A percentile compares a stretch with the other conserved stretches of the same genome.
These are phyloP conservation scores for Halophytophthora polymorphica DNA, from an alignment of 352 stramenopile genomes.

Conservation along the genomic window DNA sequence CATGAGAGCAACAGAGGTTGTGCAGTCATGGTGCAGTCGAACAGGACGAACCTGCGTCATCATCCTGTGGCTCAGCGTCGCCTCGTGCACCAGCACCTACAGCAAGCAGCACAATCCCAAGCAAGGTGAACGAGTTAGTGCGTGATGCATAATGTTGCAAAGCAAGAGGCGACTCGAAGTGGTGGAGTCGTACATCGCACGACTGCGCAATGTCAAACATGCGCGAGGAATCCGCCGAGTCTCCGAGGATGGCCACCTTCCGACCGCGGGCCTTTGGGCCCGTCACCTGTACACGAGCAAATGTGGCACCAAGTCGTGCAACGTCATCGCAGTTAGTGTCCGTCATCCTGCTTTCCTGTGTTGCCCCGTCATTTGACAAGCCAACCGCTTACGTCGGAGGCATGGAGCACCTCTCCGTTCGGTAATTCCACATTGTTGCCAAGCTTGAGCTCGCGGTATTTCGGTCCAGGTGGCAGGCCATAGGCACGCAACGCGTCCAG, in stretches of 20 bases:
- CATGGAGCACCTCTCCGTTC: conserved; percentile 67
- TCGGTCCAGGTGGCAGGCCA: conserved; percentile 83
- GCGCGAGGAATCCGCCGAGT: conserved; percentile 66
- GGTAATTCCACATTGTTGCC: conserved; percentile 83
- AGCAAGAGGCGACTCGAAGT: too few relatives aligned
- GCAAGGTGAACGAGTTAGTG: not conserved
- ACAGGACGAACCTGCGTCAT: conserved; percentile 41
- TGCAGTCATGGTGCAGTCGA: not conserved
- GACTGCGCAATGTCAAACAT: conserved; percentile 76
- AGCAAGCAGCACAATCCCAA: not conserved
- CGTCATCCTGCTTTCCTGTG: not conserved
- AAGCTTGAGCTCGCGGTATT: conserved; percentile 89
- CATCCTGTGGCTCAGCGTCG: conserved; percentile 75
- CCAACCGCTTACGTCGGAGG: conserved; percentile 56
- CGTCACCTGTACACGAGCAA: conserved; percentile 40
- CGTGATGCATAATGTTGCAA: not conserved
- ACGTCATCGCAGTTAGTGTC: not conserved
- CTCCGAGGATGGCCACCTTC: conserved; percentile 77
- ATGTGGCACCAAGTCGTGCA: not conserved
- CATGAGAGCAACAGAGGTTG: not conserved
- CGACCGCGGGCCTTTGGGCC: conserved; percentile 53
- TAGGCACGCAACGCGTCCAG: conserved; percentile 72
- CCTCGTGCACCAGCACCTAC: conserved; percentile 86
- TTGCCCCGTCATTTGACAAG: not conserved
- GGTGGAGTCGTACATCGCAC: conserved; percentile 53